A percentile compares a stretch with the other conserved stretches of the same genome.
Conservation (phyloP, 106 monocot species). For the Apostasia ramifera region DNA sequence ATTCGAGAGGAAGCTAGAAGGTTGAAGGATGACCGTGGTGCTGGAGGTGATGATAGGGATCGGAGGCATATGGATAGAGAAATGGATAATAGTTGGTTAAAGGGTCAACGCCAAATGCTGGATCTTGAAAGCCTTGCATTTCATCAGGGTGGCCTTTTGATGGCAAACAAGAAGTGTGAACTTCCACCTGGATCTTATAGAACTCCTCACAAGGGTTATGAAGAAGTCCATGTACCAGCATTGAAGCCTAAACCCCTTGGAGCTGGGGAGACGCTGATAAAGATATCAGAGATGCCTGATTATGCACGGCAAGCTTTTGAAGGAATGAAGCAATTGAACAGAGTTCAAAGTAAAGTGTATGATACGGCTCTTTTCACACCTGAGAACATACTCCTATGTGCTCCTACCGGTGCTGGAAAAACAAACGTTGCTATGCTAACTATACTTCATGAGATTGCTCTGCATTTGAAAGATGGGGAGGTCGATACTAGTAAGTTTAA, state of each 20-base stretch:
- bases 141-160: constrained; percentile 76
- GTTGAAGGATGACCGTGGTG: constrained; percentile 25
- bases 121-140: constrained; percentile 85
- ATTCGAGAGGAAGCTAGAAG: constrained; percentile 85
- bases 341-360: constrained; percentile 81
- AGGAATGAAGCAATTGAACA: constrained; percentile 87
- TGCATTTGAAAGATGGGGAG: constrained; percentile 60
- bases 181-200: constrained; percentile 71
- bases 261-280: constrained; percentile 64
- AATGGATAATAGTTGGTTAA: constrained; percentile 71
- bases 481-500: constrained; percentile 67
- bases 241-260: constrained; percentile 56
- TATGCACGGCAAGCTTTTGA: constrained; percentile 92
- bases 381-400: constrained; percentile 85
- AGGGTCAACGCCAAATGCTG: constrained; percentile 79
- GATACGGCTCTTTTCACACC: constrained; percentile 66
- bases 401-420: constrained; percentile 95
- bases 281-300: constrained; percentile 70
- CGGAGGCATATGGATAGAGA: constrained; percentile 50
- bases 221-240: constrained; percentile 85
- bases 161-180: constrained; percentile 91
- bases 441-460: constrained; percentile 79
- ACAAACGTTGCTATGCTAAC: constrained; percentile 96
- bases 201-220: constrained; percentile 86
- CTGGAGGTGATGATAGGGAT: constrained; percentile 46